Base-by-base conservation (phyloP, 2,329 filamentous ascomycete species). In the Magnaporthiopsis incrustans region DNA sequence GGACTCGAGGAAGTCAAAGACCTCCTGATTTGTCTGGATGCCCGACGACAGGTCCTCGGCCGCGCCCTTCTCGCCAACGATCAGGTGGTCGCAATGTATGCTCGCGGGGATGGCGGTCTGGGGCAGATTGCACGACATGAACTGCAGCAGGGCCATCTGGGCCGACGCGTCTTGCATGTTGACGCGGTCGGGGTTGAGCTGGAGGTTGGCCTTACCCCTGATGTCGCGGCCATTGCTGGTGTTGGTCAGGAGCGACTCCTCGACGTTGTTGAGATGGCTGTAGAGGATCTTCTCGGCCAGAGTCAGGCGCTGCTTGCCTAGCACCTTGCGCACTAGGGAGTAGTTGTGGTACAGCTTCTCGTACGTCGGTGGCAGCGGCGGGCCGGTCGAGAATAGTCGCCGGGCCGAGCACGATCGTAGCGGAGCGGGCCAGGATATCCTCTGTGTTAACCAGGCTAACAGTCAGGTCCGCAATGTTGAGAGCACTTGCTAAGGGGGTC, bases 141-240 rank as follows among this genome's bases (percentile, higher is more conserved):
- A 99, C 78, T 99, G 95, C 70, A 99, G 81, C 68, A 99, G 81
- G 1, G 95, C 95, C 95, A 99, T 99, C 80, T 99, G 95, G 7
- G 95, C 95, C 35, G 92, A 97, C 18, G 95, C 95, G 81, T 99
- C 95, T 78, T 99, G 95, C 95, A 99, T 99, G 68, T 96, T 96
- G 70, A 98, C 95, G 63, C 95, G 87, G 76, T 99, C 95, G 27
- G 95, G 95, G 78, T 97, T 97, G 76, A 99, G 89, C 81, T 96
- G 96, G 77, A 99, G 83, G 75, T 96, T 98, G 62, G 92, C 93
- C 73, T 87, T 87, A 69, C 94, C 94, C 57, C 95, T 87, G 67
- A 99, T 89, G 72, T 89, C 85, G 62, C 85, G 85, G 69, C 93
- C 94, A 83, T 93, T 91, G 76, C 91, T 85, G 61, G 93, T 97